These are phyloP conservation scores for Trichosporon asahii DNA, from an alignment of 1,284 basidiomycete genomes.

Conservation along the genomic window DNA sequence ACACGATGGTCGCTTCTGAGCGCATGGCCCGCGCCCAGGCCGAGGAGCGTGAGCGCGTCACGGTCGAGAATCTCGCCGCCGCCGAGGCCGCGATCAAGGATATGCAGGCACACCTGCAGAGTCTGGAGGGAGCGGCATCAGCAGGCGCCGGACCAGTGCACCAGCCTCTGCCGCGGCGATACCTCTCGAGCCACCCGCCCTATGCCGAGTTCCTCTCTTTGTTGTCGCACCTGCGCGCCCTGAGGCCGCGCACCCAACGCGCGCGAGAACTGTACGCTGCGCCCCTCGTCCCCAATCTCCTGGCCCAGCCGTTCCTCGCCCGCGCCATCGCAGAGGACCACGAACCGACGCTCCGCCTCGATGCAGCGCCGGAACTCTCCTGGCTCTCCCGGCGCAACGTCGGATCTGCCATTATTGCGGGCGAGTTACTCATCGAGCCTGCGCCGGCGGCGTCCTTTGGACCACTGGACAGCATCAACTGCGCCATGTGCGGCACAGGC, in stretches of 20 bases:
- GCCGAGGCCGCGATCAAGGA: slow-evolving; percentile 80
- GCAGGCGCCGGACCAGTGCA: background rate
- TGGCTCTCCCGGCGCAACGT: slow-evolving; percentile 90
- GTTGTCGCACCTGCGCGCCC: slow-evolving; percentile 70
- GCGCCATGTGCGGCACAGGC: slow-evolving; percentile 69
- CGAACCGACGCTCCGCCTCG: slow-evolving; percentile 87
- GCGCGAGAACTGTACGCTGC: slow-evolving; percentile 48
- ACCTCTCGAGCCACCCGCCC: slow-evolving; percentile 68
- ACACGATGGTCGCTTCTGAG: slow-evolving; percentile 90
- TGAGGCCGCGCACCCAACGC: slow-evolving; percentile 57
- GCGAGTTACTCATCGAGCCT: slow-evolving; percentile 86
- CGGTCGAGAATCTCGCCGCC: slow-evolving; percentile 73
- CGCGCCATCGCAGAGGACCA: slow-evolving; percentile 83
- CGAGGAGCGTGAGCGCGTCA: slow-evolving; percentile 74
- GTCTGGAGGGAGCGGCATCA: slow-evolving; percentile 26
- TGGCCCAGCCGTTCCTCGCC: slow-evolving; percentile 77
- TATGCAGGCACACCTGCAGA: slow-evolving; percentile 82
- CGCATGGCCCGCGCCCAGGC: slow-evolving; percentile 69
- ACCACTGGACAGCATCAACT: slow-evolving; percentile 49
- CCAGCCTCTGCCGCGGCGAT: slow-evolving; percentile 36
- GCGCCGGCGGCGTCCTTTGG: slow-evolving; percentile 52
- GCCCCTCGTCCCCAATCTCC: slow-evolving; percentile 66
- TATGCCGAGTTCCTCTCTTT: slow-evolving; percentile 85
- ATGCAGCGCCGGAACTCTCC: slow-evolving; percentile 88
- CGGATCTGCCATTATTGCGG: slow-evolving; percentile 76